Conservation (phyloP, 148 eudicot genomes). For the Dysphania ambrosioides region DNA sequence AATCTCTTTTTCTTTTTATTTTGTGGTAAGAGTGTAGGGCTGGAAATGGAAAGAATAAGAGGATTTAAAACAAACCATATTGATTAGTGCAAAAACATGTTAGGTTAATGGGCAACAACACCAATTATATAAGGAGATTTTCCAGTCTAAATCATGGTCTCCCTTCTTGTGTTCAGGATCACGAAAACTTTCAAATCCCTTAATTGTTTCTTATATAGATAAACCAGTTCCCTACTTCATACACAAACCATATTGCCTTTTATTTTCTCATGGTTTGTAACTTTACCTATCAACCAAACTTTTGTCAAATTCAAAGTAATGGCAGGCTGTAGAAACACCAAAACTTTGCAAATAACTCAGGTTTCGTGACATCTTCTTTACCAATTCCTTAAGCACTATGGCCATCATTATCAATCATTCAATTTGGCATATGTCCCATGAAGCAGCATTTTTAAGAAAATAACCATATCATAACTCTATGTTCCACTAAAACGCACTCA, state of each 20-base stretch:
- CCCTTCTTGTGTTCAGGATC: not conserved
- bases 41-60: too few relatives aligned
- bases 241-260: too few relatives aligned
- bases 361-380: not conserved
- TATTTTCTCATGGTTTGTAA: not conserved
- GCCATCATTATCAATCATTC: not conserved
- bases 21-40: too few relatives aligned
- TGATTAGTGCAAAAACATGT: not conserved
- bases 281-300: not conserved
- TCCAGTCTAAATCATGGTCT: not conserved
- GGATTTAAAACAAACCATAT: not conserved
- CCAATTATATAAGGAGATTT: too few relatives aligned
- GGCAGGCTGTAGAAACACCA: not conserved
- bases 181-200: not conserved
- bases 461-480: not conserved
- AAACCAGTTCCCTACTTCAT: too few relatives aligned
- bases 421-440: not conserved
- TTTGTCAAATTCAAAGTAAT: not conserved
- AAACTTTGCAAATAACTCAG: not conserved
- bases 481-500: not conserved
- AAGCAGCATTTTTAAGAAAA: not conserved
- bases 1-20: too few relatives aligned
- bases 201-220: not conserved
- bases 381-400: not conserved
- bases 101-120: too few relatives aligned